Conservation (phyloP, 768 basidiomycete species). For the Boletellus ananiceps region DNA sequence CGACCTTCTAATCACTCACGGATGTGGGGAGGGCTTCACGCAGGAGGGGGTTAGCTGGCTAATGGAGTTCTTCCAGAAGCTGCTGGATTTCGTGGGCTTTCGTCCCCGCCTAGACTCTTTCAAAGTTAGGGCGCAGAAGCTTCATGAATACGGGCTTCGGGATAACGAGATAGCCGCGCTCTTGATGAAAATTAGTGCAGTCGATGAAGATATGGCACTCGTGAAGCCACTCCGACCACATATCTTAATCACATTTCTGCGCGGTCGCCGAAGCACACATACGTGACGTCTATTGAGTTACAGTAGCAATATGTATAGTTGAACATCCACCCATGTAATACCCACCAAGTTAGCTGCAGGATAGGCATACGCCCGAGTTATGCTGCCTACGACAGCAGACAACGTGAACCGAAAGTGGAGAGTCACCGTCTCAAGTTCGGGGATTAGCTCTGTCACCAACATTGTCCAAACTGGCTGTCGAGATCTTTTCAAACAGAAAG, state of each 20-base stretch:
- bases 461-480: constrained; percentile 18
- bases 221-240: constrained; percentile 5
- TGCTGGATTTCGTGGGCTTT: constrained; percentile 22
- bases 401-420: not conserved
- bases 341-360: not conserved
- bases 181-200: constrained; percentile 18
- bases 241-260: constrained; percentile 4
- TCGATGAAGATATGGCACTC: constrained; percentile 17
- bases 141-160: constrained; percentile 25
- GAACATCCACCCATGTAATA: constrained; percentile 5
- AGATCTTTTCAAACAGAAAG: constrained; percentile 68
- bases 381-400: not conserved
- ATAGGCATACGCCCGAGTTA: not conserved
- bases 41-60: constrained; percentile 26
- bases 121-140: constrained; percentile 21
- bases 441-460: not conserved
- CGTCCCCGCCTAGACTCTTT: constrained; percentile 19
- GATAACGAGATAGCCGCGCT: constrained; percentile 20
- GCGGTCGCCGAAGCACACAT: constrained; percentile 10
- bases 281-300: constrained; percentile 5
- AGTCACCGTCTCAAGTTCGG: not conserved
- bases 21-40: constrained; percentile 14
- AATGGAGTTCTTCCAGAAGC: constrained; percentile 17
- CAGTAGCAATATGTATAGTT: constrained; percentile 1
- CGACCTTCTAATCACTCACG: constrained; percentile 19